phyloP scores from a whole-genome alignment of 1,284 basidiomycete genomes.

The Xerocomus amazonicus region DNA sequence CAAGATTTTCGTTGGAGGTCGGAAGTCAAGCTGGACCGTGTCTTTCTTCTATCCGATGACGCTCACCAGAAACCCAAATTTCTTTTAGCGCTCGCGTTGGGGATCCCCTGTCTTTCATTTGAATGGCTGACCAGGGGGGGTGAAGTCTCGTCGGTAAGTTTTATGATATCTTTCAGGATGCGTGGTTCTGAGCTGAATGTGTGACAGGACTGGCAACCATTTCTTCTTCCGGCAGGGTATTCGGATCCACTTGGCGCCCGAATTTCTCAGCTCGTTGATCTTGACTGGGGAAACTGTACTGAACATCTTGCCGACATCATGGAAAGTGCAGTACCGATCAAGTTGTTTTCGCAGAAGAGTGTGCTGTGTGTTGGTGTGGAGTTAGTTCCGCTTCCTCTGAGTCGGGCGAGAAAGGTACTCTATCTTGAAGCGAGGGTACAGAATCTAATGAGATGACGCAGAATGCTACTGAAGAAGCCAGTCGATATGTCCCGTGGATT shows the following conservation, averaged over 20 bases:
- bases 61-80: slow-evolving; percentile 72
- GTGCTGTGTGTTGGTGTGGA: slow-evolving; percentile 57
- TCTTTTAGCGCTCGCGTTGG: slow-evolving; percentile 76
- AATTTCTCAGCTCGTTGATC: slow-evolving; percentile 69
- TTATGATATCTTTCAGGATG: not conserved
- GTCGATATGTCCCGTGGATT: slow-evolving; percentile 47
- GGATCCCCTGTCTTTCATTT: slow-evolving; percentile 76
- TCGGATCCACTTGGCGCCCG: slow-evolving; percentile 49
- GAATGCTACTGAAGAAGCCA: slow-evolving; percentile 28
- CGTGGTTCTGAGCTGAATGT: slow-evolving; percentile 3
- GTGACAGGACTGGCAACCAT: slow-evolving; percentile 55
- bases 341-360: slow-evolving; percentile 48
- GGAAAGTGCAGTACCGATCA: slow-evolving; percentile 51
- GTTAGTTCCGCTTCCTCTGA: slow-evolving; percentile 44
- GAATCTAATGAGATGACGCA: slow-evolving; percentile 9
- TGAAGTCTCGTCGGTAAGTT: slow-evolving; percentile 33
- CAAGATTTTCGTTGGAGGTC: slow-evolving; percentile 46
- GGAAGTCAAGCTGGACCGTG: slow-evolving; percentile 44
- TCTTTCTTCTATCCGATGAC: slow-evolving; percentile 69
- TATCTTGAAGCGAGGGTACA: not conserved
- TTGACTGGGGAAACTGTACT: slow-evolving; percentile 61
- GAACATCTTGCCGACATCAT: slow-evolving; percentile 56
- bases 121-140: slow-evolving; percentile 49
- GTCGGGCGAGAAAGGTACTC: slow-evolving; percentile 37
- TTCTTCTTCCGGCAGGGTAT: slow-evolving; percentile 67